phyloP scores from a whole-genome alignment of 2,329 filamentous ascomycete genomes.

The Calonectria henricotiae region DNA sequence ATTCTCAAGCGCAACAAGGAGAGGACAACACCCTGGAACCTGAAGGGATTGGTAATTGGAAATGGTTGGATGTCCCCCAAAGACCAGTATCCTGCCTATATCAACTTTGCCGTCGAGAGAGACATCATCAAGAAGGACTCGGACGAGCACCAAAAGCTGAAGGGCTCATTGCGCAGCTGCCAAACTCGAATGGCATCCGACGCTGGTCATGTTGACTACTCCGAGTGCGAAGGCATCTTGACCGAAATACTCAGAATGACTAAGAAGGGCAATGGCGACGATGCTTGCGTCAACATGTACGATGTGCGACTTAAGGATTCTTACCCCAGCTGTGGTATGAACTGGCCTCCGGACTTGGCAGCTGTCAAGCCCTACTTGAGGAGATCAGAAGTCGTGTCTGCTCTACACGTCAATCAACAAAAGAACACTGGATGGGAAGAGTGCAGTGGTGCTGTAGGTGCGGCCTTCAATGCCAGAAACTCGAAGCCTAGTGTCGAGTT shows the following conservation, averaged over 20 bases:
- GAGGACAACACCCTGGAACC: conserved; percentile 75
- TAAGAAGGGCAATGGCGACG: conserved; percentile 67
- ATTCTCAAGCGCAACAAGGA: conserved; percentile 90
- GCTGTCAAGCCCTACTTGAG: conserved; percentile 88
- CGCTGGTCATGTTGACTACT: conserved; percentile 74
- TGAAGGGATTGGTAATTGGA: conserved; percentile 91
- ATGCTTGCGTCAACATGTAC: conserved; percentile 94
- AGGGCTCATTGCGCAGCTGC: conserved; percentile 80
- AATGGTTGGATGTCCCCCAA: conserved; percentile 97
- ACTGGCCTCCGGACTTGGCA: conserved; percentile 92
- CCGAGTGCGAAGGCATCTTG: conserved; percentile 84
- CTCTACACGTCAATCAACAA: conserved; percentile 86
- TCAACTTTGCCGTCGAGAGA: conserved; percentile 85
- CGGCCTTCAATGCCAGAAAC: conserved; percentile 78
- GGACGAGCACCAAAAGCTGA: conserved; percentile 75
- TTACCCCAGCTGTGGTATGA: conserved; percentile 93
- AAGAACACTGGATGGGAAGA: conserved; percentile 94
- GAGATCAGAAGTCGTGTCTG: conserved; percentile 82
- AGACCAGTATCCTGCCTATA: conserved; percentile 92
- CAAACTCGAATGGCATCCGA: conserved; percentile 70
- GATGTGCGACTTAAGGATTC: conserved; percentile 89
- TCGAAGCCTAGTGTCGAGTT: conserved; percentile 83
- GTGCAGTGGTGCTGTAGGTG: conserved; percentile 85
- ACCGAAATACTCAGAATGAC: conserved; percentile 80
- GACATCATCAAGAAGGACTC: conserved; percentile 80